phyloP scores from a whole-genome alignment of 805 yeast genomes.

The Yarrowia hollandica region DNA sequence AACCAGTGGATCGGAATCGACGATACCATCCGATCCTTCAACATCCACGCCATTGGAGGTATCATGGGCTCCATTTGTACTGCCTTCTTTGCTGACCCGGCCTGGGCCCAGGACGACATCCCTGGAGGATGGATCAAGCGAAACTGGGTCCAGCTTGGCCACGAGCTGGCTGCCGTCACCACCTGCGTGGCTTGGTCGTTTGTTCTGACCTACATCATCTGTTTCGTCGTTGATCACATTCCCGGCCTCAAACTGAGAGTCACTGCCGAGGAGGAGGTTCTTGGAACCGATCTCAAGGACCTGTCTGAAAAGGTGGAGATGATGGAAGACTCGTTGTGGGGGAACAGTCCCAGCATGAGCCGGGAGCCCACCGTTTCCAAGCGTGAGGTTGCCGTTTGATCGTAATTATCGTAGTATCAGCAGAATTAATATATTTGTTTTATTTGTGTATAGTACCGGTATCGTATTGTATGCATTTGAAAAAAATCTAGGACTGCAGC shows the following conservation, averaged over 20 bases:
- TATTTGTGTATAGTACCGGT: no score
- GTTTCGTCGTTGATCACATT: conserved; percentile 65
- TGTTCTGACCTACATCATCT: conserved; percentile 65
- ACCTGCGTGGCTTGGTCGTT: conserved; percentile 78
- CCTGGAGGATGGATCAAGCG: conserved; percentile 87
- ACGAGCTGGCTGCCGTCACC: conserved; percentile 77
- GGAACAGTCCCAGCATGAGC: neutral
- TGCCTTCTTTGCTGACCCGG: conserved; percentile 48
- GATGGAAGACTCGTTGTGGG: conserved; percentile 35
- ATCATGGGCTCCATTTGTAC: conserved; percentile 47
- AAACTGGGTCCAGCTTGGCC: conserved; percentile 78
- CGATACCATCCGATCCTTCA: conserved; percentile 50
- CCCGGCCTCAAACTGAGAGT: conserved; percentile 83
- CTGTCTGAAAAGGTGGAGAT: conserved; percentile 83
- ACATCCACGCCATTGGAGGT: conserved; percentile 53
- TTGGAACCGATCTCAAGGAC: conserved; percentile 83
- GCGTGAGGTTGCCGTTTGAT: neutral
- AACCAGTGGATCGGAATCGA: conserved; percentile 49
- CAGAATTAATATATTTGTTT: neutral
- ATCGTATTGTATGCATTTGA: no score
- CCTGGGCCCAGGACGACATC: conserved; percentile 26
- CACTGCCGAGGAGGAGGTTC: conserved; percentile 63
- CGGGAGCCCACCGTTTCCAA: conserved; percentile 12
- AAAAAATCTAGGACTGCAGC: conserved; percentile 27
- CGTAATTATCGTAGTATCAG: neutral